Conservation (phyloP, 257 asterid genomes). For the Ballota nigra region DNA sequence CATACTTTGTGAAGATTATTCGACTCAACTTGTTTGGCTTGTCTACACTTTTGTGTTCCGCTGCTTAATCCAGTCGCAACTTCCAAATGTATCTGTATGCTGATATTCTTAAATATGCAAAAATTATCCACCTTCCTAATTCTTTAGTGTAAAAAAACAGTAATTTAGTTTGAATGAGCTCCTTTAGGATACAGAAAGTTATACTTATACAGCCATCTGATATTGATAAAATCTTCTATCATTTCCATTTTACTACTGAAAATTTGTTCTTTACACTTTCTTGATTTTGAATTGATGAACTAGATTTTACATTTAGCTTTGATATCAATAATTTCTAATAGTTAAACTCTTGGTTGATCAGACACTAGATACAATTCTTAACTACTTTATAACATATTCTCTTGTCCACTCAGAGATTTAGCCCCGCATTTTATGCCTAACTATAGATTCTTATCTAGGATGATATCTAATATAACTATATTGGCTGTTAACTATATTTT, state of each 20-base stretch:
- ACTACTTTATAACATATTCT: background rate
- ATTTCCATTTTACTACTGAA: background rate
- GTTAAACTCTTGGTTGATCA: conserved; percentile 8
- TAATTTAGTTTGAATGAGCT: background rate
- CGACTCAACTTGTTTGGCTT: background rate
- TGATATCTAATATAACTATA: background rate
- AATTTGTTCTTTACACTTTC: background rate
- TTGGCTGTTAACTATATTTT: background rate
- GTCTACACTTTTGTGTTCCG: background rate
- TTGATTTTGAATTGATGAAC: background rate
- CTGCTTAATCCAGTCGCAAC: background rate
- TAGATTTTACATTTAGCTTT: background rate
- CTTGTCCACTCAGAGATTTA: background rate
- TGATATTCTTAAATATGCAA: background rate
- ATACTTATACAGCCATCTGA: background rate
- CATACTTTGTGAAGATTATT: background rate
- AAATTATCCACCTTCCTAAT: background rate
- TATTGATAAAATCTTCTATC: background rate
- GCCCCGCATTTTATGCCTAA: background rate
- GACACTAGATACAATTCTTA: background rate
- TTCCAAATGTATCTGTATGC: background rate
- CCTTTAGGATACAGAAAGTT: background rate
- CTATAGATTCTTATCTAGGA: background rate
- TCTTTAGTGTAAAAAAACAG: background rate
- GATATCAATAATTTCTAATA: background rate